Conservation (phyloP, 805 yeast genomes). For the Candida taoyuanica region DNA sequence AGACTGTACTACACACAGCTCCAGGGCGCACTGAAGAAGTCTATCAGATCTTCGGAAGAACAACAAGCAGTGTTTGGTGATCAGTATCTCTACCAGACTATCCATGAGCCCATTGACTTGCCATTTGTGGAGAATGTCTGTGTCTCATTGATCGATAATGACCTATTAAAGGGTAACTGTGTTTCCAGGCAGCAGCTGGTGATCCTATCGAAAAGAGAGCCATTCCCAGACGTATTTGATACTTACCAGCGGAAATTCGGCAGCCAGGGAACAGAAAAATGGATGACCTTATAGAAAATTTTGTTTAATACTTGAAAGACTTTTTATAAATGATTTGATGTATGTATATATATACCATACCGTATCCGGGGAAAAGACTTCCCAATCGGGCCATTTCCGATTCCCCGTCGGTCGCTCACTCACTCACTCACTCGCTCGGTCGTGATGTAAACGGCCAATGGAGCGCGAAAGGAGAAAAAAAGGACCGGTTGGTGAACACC, state of each 20-base stretch:
- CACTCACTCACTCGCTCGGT: no score
- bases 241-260: slow-evolving; percentile 16
- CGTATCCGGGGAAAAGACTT: no score
- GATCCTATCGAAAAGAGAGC: slow-evolving; percentile 38
- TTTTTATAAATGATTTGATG: no score
- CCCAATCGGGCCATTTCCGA: no score
- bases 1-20: slow-evolving; percentile 14
- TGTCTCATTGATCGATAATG: slow-evolving; percentile 48
- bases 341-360: no score
- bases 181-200: slow-evolving; percentile 36
- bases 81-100: slow-evolving; percentile 27
- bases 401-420: no score
- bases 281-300: slow-evolving; percentile 14
- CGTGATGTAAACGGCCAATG: no score
- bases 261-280: slow-evolving; percentile 6
- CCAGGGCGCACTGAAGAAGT: slow-evolving; percentile 22
- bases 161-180: slow-evolving; percentile 48
- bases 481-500: background rate
- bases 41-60: slow-evolving; percentile 19
- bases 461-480: background rate
- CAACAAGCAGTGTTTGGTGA: slow-evolving; percentile 14
- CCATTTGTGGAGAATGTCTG: slow-evolving; percentile 44
- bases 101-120: slow-evolving; percentile 28
- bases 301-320: no score
- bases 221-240: slow-evolving; percentile 34